phyloP scores from a whole-genome alignment of 2,329 filamentous ascomycete species.

The Aspergillus latus region DNA sequence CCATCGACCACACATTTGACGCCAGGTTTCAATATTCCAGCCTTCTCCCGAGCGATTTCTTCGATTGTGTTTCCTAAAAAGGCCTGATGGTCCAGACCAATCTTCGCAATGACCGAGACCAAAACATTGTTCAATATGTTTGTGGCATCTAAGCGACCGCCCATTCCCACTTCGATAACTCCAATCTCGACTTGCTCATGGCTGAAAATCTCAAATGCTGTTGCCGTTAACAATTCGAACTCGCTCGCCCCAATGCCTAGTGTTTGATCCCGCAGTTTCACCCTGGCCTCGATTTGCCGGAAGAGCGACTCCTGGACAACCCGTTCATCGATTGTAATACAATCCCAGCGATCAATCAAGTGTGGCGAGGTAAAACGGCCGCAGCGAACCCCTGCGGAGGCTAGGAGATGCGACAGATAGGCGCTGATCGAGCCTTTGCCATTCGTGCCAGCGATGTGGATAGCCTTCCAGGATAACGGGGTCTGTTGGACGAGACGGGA shows the following conservation, averaged over 20 bases:
- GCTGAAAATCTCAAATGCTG: constrained; percentile 86
- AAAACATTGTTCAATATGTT: constrained; percentile 76
- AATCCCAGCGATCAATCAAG: constrained; percentile 89
- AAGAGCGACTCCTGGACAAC: constrained; percentile 68
- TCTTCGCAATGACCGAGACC: constrained; percentile 85
- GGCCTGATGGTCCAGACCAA: constrained; percentile 85
- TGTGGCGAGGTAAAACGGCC: constrained; percentile 93
- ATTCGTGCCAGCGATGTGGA: constrained; percentile 95
- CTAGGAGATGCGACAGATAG: constrained; percentile 75
- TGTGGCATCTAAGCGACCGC: constrained; percentile 85
- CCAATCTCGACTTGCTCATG: constrained; percentile 70
- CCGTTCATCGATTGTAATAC: constrained; percentile 75
- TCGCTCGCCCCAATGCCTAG: constrained; percentile 51
- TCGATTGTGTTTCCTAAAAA: constrained; percentile 79
- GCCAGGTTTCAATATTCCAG: constrained; percentile 77
- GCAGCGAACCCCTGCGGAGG: constrained; percentile 64
- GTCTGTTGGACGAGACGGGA: constrained; percentile 55
- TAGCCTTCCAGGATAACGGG: constrained; percentile 70
- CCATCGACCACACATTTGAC: constrained; percentile 80
- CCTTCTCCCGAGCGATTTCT: constrained; percentile 83
- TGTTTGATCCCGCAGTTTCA: constrained; percentile 58
- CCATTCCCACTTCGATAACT: constrained; percentile 91
- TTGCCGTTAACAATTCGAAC: constrained; percentile 89
- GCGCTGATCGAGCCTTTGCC: constrained; percentile 95
- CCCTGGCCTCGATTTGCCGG: constrained; percentile 60